These are phyloP conservation scores for Leptomonas seymouri DNA, from an alignment of 208 protist species.

Conservation along the genomic window DNA sequence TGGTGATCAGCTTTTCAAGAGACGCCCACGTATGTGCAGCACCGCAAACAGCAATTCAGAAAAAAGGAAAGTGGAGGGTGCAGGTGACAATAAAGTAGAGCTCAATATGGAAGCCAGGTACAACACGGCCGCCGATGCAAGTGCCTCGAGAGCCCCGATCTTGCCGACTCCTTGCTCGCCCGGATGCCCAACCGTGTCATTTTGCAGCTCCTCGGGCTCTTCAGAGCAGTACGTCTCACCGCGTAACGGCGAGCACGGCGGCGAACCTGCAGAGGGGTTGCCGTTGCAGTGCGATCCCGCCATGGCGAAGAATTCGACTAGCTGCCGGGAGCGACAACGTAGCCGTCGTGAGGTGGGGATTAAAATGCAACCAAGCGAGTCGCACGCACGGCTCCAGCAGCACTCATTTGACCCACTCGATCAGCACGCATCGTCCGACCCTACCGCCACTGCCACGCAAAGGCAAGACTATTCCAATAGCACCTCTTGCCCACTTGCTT, in stretches of 20 bases:
- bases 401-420: neutral
- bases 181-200: neutral
- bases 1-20: no score
- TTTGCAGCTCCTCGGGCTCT: slow-evolving; percentile 7
- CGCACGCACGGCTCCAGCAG: neutral
- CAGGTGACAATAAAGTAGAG: no score
- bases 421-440: neutral
- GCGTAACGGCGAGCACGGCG: neutral
- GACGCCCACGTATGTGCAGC: no score
- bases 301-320: neutral
- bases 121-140: neutral
- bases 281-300: neutral
- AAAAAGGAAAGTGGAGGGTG: no score
- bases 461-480: neutral
- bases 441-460: neutral
- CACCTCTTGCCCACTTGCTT: neutral
- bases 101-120: neutral
- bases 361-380: neutral
- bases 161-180: neutral
- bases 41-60: no score
- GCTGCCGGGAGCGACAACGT: neutral
- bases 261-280: neutral
- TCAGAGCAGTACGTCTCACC: slow-evolving; percentile 15
- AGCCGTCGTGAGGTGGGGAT: neutral
- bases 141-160: neutral